phyloP scores from a whole-genome alignment of 805 yeast species.

The Pichia californica region DNA sequence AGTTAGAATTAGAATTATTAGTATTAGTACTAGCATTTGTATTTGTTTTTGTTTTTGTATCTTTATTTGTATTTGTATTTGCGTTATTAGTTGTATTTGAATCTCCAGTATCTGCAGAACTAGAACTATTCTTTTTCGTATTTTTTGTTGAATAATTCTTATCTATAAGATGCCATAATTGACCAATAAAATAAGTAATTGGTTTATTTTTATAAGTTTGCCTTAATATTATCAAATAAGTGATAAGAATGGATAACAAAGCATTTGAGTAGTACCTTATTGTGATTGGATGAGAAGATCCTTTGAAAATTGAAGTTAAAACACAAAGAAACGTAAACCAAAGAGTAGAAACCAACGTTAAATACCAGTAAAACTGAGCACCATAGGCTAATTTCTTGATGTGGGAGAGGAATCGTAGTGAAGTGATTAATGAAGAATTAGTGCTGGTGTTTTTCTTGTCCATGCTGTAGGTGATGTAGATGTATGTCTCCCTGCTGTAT shows the following conservation, averaged over 20 bases:
- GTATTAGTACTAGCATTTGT: not conserved
- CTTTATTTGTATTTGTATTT: not conserved
- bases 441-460: too few species aligned
- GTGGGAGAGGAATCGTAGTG: slow-evolving; percentile 5
- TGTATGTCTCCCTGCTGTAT: too few species aligned
- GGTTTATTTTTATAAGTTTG: slow-evolving; percentile 46
- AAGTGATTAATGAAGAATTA: not conserved
- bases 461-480: too few species aligned
- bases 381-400: slow-evolving; percentile 27
- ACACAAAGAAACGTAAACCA: slow-evolving; percentile 35
- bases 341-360: slow-evolving; percentile 51
- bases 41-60: not conserved
- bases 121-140: too few species aligned
- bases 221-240: slow-evolving; percentile 57
- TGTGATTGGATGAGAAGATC: slow-evolving; percentile 25
- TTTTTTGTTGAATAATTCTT: too few species aligned
- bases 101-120: too few species aligned
- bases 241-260: slow-evolving; percentile 46
- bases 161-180: slow-evolving; percentile 12
- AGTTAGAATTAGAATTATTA: not conserved
- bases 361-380: slow-evolving; percentile 66
- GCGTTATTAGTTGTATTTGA: too few species aligned
- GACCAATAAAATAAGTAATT: slow-evolving; percentile 23
- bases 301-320: slow-evolving; percentile 37
- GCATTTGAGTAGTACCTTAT: slow-evolving; percentile 35